phyloP scores from a whole-genome alignment of 306 rosid species.

The Carpinus fangiana region DNA sequence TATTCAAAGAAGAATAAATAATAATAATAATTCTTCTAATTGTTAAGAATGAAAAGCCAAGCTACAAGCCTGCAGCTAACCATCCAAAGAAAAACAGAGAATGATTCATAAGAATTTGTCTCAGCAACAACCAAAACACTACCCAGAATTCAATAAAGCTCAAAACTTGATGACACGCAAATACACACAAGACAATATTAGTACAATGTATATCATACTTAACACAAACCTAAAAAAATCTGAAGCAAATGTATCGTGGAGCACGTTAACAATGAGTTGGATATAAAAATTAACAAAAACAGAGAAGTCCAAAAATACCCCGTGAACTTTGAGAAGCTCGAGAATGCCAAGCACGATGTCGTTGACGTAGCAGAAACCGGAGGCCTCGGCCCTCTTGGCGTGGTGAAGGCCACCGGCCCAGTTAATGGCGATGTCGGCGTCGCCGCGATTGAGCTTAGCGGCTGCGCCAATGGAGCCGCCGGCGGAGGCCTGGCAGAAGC shows the following conservation, averaged over 20 bases:
- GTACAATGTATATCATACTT: too few species aligned
- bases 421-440: constrained; percentile 70
- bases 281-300: not conserved
- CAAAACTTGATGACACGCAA: not conserved
- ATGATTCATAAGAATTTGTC: not conserved
- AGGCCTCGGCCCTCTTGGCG: constrained; percentile 86
- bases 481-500: constrained; percentile 74
- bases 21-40: too few species aligned
- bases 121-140: not conserved
- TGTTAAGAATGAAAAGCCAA: too few species aligned
- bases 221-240: not conserved
- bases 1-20: not conserved
- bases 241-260: not conserved
- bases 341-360: constrained; percentile 90
- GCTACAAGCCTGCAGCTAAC: too few species aligned
- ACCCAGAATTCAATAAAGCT: not conserved
- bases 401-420: constrained; percentile 89
- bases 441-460: constrained; percentile 67
- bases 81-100: not conserved
- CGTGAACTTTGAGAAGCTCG: constrained; percentile 87
- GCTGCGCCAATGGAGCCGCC: constrained; percentile 87
- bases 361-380: constrained; percentile 89
- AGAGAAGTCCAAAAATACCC: constrained; percentile 38
- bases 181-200: too few species aligned
- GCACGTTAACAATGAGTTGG: not conserved